Base-by-base conservation (phyloP, 176 grass and related monocot genomes). In the Oryza coarctata region DNA sequence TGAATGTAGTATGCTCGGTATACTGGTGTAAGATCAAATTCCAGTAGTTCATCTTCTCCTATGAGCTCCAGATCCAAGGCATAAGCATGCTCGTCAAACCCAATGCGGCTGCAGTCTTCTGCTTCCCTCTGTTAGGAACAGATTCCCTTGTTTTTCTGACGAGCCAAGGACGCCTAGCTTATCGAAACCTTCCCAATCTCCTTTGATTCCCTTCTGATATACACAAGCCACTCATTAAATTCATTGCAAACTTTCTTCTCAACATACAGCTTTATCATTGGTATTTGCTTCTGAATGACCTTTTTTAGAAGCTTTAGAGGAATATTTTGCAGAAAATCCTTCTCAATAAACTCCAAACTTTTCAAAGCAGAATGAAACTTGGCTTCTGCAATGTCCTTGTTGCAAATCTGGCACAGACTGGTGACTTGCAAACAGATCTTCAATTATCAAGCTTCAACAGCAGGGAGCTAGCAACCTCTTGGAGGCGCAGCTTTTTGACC, bases 141-240 rank as follows among this genome's bases (percentile, higher is more conserved):
- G 74, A 83, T 91, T 73, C 84, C 70, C 63, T 94, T 81, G 41
- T 90, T 90, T 79, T 74, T 89, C 66, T 92, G 89, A 38, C 66
- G 74, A 65, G 60, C 68, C 38, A 89, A 79, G 63, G 90, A 82
- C 38, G 90, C 80, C 50, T 92, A 92, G 29, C 80, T 65, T 55
- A 97, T 97, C 40, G 92, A 84, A n/a, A 87, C 68, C 43, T 90
- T 89, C 4, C 94, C 94, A 65, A 97, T 89, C 65, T 94, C 84
- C 82, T 65, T 93, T 12, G 89, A 81, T 7, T n/a, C 88, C 57
- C 73, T 87, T 84, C 89, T 97, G 77, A 93, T 89, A 36, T 93
- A 76, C 14, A 93, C 81, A 26, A 97, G 84, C 94, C 94, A 97
- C 77, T 97, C 87, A 80, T 91, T 93, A 70, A 97, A 97, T 65